phyloP scores from a whole-genome alignment of 352 stramenopile species.

The Phytophthora palmivora region DNA sequence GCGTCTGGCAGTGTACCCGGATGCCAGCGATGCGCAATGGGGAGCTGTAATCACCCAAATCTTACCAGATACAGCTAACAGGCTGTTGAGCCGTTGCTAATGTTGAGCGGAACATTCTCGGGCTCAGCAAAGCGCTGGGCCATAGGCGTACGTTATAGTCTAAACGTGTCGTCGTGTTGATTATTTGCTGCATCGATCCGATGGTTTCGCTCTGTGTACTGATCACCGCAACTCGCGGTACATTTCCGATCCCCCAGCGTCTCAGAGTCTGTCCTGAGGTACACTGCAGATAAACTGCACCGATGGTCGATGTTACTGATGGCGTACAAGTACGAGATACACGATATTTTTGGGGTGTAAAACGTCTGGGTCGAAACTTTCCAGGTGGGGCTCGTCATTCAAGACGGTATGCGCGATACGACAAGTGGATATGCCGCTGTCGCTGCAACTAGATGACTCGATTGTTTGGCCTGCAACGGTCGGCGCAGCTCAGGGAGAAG shows the following conservation, averaged over 20 bases:
- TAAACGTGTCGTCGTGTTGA: too few relatives aligned
- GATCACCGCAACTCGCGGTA: conserved; percentile 4
- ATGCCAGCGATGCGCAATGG: conserved; percentile 18
- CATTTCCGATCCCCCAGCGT: conserved; percentile 8
- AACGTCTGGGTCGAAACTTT: conserved; percentile 7
- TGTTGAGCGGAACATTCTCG: too few relatives aligned
- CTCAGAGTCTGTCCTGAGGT: not conserved
- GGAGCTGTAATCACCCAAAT: conserved; percentile 18
- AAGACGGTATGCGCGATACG: not conserved
- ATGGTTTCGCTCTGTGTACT: conserved; percentile 2
- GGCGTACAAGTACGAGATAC: conserved; percentile 6
- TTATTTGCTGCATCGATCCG: conserved; percentile 4
- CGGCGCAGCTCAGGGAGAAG: too few relatives aligned
- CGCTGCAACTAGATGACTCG: not conserved
- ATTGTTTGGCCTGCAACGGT: not conserved
- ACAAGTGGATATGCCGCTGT: not conserved
- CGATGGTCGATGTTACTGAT: conserved; percentile 7
- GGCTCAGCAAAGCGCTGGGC: too few relatives aligned
- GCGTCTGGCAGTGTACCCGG: conserved; percentile 7
- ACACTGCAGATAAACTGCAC: conserved; percentile 13
- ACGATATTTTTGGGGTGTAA: not conserved
- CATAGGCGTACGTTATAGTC: too few relatives aligned
- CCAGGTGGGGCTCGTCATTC: not conserved
- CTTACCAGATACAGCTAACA: conserved; percentile 1
- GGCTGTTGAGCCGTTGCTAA: too few relatives aligned